Evolutionary conservation across 2,329 filamentous ascomycete genomes (phyloP), one percentile per base, ranked within the genome.

Genomic region (Fusarium sp.): DNA sequence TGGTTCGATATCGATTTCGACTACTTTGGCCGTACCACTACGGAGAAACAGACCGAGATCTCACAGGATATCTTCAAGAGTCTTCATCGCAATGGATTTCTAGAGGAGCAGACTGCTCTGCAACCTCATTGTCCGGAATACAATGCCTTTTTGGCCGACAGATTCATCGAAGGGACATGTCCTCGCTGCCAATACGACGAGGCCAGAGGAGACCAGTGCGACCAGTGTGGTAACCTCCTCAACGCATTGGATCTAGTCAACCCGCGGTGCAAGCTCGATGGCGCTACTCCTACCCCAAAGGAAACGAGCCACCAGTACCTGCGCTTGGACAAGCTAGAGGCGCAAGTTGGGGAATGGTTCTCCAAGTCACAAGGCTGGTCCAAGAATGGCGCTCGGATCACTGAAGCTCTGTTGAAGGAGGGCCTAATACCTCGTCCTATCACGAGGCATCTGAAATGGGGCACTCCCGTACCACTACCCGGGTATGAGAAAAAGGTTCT

Each of bases 391-490:
- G 16, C 16, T 37, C 5, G 32, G 18, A 37, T 34, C 8, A 34
- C 32, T 18, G 32, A 34, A 3, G 32, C 16, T 34, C 32, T 10
- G 16, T 18, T 34, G 16, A 34, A 34, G 4, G 32, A 34, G 32
- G 32, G 32, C 0, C 32, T 34, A 1, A 5, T 34, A 34, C 16
- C 32, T 0, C 16, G 32, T 0, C 8, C 32, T 6, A 34, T 34
- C 4, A 34, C 32, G 0, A 34, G 32, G 32, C 16, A 34, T 34
- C 16, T 34, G 1, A 18, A 34, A 10, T 34, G 16, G 32, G 32
- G 32, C 2, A 34, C 32, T 0, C 32, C 16, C 1, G 32, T 34
- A 18, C 32, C 32, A 6, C 5, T 34, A 2, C 8, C 32, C 0
- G 32, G 16, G 3, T 34, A 34, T 34, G 32, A 18, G 16, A 18